These are phyloP conservation scores for Globisporangium barbulae DNA, from an alignment of 352 stramenopile genomes.

Conservation along the genomic window DNA sequence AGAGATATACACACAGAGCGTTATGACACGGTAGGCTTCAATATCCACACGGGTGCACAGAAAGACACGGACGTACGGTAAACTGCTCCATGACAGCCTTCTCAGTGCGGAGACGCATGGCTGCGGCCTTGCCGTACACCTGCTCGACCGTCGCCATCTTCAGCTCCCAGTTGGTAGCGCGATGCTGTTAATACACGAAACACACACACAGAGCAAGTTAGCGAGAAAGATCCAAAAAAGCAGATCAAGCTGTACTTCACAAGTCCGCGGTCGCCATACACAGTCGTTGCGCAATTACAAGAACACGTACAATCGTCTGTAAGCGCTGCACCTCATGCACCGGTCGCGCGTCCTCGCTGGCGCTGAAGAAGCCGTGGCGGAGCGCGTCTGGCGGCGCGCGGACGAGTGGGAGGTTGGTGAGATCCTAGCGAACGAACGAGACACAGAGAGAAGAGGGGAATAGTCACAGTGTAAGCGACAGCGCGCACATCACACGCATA, in stretches of 20 bases:
- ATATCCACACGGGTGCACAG: neutral
- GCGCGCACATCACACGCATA: neutral
- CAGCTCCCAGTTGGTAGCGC: constrained; percentile 75
- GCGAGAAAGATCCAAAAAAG: neutral
- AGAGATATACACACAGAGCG: neutral
- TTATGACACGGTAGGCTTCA: neutral
- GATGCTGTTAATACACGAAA: constrained; percentile 35
- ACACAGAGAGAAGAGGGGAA: neutral
- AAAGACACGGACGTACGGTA: constrained; percentile 30
- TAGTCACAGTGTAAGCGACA: neutral
- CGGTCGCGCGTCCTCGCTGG: constrained; percentile 73
- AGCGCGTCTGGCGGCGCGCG: constrained; percentile 76
- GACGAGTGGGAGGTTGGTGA: constrained; percentile 73
- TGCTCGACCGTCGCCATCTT: constrained; percentile 89
- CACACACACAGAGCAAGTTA: neutral
- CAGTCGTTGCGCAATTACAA: too few species aligned
- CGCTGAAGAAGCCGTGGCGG: constrained; percentile 81
- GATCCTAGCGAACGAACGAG: constrained; percentile 36
- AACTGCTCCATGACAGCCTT: constrained; percentile 87
- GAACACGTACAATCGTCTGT: constrained; percentile 57
- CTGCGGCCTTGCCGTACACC: constrained; percentile 85
- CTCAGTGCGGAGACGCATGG: constrained; percentile 87
- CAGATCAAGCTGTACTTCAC: neutral
- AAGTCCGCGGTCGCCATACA: neutral
- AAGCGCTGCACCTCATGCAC: constrained; percentile 85